These are phyloP conservation scores for Entophlyctis helioformis DNA, from an alignment of 192 early-diverging fungal species.

Conservation along the genomic window DNA sequence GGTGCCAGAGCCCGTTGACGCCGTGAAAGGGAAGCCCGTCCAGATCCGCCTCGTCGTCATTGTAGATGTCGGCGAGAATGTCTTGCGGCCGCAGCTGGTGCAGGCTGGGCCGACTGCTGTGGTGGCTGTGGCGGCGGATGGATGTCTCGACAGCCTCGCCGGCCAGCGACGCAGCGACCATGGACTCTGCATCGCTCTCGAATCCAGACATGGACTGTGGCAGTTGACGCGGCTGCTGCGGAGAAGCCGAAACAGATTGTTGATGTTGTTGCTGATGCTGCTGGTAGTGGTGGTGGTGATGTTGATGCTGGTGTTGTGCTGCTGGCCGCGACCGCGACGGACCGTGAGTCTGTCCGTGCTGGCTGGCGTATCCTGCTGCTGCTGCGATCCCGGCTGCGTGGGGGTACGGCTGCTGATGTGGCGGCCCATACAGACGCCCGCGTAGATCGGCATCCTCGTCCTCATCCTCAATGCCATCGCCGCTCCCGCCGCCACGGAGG, in stretches of 20 bases:
- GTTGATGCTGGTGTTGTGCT: neutral
- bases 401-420: neutral
- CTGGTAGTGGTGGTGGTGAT: neutral
- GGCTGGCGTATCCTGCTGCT: neutral
- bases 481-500: no score
- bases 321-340: no score
- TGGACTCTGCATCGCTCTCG: no score
- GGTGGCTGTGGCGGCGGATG: neutral
- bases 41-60: no score
- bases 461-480: constrained; percentile 40
- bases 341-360: neutral
- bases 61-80: no score
- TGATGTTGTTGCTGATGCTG: no score
- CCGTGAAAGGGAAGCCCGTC: no score
- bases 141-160: neutral
- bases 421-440: neutral
- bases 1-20: no score
- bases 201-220: no score
- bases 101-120: neutral
- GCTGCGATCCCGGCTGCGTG: neutral
- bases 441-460: neutral
- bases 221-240: neutral
- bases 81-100: no score
- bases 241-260: neutral
- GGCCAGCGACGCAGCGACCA: neutral